phyloP scores from a whole-genome alignment of 2,329 filamentous ascomycete species.

The Fusarium hostae region DNA sequence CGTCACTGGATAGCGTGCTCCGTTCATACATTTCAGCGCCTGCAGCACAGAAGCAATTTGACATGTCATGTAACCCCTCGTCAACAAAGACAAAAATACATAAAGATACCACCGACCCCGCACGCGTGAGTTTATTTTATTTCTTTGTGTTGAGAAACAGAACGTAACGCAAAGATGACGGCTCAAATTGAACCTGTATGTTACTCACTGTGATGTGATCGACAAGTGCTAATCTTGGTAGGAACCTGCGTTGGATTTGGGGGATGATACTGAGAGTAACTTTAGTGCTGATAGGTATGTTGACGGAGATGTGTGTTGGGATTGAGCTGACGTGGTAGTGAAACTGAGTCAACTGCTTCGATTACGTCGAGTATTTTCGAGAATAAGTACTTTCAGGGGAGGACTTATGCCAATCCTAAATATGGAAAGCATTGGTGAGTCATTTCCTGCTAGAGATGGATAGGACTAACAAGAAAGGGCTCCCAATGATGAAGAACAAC shows the following conservation, averaged over 20 bases:
- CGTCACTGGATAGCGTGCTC: constrained; percentile 1
- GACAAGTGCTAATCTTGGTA: neutral
- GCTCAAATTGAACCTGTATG: constrained; percentile 29
- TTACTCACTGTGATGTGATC: accelerated
- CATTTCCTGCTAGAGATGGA: too few species aligned
- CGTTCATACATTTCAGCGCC: neutral
- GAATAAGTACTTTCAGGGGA: constrained; percentile 33
- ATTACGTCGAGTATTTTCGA: constrained; percentile 42
- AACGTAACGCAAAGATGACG: neutral
- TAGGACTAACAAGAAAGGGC: constrained; percentile 17
- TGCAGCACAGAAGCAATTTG: neutral
- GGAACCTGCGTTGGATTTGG: constrained; percentile 22
- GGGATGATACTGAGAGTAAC: constrained; percentile 17
- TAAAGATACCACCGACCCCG: constrained; percentile 10
- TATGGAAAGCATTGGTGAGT: constrained; percentile 40
- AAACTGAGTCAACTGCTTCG: constrained; percentile 31
- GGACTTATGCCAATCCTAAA: constrained; percentile 40
- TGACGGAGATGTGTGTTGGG: accelerated
- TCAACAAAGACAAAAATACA: neutral
- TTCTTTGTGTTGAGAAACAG: neutral
- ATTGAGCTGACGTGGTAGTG: constrained; percentile 6
- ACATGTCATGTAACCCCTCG: neutral
- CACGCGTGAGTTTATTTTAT: neutral
- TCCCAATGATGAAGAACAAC: constrained; percentile 39
- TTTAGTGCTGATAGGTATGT: constrained; percentile 18